Evolutionary conservation across 2,329 filamentous ascomycete species (phyloP), one percentile per base, ranked within the genome.

Genomic region (Fusarium floridanum): DNA sequence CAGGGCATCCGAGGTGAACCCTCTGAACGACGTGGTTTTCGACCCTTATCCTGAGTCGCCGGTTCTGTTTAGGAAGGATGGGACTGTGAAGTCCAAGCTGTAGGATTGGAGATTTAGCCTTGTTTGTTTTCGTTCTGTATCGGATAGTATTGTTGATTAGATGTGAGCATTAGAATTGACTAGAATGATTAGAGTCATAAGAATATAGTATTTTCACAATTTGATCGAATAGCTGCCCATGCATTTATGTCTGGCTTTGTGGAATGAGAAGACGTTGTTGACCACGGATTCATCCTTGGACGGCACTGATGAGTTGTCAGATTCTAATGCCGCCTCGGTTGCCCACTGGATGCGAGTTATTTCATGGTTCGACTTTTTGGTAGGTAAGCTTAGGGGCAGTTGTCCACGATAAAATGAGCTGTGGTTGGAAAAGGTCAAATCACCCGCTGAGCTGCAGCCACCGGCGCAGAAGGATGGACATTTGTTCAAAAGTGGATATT

Each of bases 1-100:
- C 78, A 85, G 93, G 16, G 93, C 93, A 0, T 91, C 89, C 70
- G 88, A 93, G 84, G 83, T 92, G 76, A 95, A 95, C 78, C 93
- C 93, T 2, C 83, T 95, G 53, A 95, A 95, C 79, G 87, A 90
- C 20, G 85, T 94, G 66, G 91, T 91, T 0, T 90, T 94, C 66
- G 92, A 95, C 76, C 92, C 92, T 1, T 93, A 94, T 80, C 92
- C 93, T 84, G 68, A 85, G 85, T 79, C 78, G 0, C 41, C 76
- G 29, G 74, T 79, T 2, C 24, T 79, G 67, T 79, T 79, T 32
- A 61, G 71, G 24, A 71, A 61, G 57, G 69, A 68, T 24, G 64
- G 64, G 6, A 36, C 57, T 32, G 10, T 56, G 11, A 73, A 71
- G 41, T 29, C 73, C 27, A 76, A 76, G 62, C 41, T 76, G 61